A percentile compares a stretch with the other conserved stretches of the same genome.
phyloP scores from a whole-genome alignment of 2,329 filamentous ascomycete species.

The Arthroderma uncinatum region DNA sequence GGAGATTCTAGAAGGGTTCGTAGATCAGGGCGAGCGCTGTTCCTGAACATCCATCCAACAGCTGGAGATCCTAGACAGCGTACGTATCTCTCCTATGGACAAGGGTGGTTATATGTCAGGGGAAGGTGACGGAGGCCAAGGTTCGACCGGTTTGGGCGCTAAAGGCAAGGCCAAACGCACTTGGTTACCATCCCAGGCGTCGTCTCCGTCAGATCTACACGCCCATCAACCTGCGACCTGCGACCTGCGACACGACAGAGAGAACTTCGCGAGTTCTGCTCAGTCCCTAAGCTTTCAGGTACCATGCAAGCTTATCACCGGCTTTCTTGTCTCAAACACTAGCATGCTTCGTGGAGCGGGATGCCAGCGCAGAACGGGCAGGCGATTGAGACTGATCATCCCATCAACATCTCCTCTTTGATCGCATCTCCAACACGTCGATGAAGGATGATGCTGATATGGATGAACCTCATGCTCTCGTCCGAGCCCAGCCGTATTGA shows the following conservation, averaged over 20 bases:
- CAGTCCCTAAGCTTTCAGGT: not conserved
- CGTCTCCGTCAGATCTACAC: conserved; percentile 1
- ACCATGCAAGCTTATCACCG: conserved; percentile 2
- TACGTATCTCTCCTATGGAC: too few species aligned
- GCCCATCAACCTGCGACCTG: conserved; percentile 2
- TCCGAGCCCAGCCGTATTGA: not conserved
- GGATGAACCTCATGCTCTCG: not conserved
- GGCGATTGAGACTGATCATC: conserved; percentile 1
- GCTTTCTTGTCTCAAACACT: conserved; percentile 1
- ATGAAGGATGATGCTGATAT: not conserved
- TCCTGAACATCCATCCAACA: too few species aligned
- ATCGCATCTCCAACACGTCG: not conserved
- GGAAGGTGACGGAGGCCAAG: not conserved
- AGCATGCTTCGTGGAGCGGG: not conserved
- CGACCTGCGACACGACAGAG: not conserved
- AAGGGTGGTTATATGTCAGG: too few species aligned
- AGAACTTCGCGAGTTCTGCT: not conserved
- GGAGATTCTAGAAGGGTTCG: too few species aligned
- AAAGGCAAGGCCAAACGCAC: not conserved
- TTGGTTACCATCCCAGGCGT: not conserved
- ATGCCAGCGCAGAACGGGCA: not conserved
- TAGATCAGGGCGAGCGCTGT: too few species aligned
- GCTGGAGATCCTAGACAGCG: too few species aligned
- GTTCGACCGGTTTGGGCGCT: too few species aligned
- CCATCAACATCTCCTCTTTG: not conserved